Base-by-base conservation (phyloP, 2,329 filamentous ascomycete species). In the Drechslerella coelobrocha region DNA sequence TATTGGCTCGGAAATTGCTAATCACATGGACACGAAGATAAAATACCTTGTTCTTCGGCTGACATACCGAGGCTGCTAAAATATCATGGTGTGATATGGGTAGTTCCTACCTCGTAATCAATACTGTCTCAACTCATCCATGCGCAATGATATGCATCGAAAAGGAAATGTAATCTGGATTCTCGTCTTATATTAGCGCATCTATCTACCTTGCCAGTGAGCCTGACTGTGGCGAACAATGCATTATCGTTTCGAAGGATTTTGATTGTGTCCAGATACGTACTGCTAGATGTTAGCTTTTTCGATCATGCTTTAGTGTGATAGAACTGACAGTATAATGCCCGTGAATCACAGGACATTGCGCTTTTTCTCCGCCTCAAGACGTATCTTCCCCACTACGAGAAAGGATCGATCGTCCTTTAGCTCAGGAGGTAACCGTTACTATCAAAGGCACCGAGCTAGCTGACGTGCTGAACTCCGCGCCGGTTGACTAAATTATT, bases 21-120 rank as follows among this genome's bases (percentile, higher is more conserved):
- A 62, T 69, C 65, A 69, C 65, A 69, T 69, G 65, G 62, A 48
- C 39, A 45, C 5, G 29, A n/a, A n/a, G n/a, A n/a, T n/a, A n/a
- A n/a, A 24, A 21, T 17, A n/a, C 39, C 29, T 47, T 24, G 39
- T 24, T 50, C 34, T 8, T 45, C 43, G 1, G 39, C 27, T 21
- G 26, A 31, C 21, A 12, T 47, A 62, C 59, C 59, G 37, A 54
- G 59, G 48, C 48, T 29, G 9, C 21, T 6, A 39, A 6, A n/a
- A 39, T 39, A 39, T n/a, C 12, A 39, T 12, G 29, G 12, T 34
- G 17, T 39, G 34, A 39, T 39, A 39, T 14, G 34, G 17, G 34
- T n/a, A n/a, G n/a, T n/a, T n/a, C n/a, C n/a, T n/a, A n/a, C n/a
- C n/a, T n/a, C n/a, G n/a, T n/a, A n/a, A n/a, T n/a, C n/a, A n/a